Percentiles rank a stretch among this genome's conserved stretches.
phyloP scores from a whole-genome alignment of 2,329 filamentous ascomycete species.

The Alternaria ethzedia region DNA sequence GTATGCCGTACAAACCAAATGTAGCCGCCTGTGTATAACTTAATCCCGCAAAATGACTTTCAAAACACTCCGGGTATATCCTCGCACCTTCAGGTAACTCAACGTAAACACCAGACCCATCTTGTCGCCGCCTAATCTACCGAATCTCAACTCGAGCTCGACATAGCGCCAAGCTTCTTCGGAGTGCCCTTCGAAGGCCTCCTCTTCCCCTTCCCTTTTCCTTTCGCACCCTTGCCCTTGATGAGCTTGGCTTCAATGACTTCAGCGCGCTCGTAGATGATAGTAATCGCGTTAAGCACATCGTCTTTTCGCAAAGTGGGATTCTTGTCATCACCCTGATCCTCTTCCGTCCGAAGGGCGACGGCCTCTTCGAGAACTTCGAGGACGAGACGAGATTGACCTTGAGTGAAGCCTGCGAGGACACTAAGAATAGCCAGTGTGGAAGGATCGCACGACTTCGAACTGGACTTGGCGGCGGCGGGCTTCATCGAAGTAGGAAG shows the following conservation, averaged over 20 bases:
- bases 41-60: no score
- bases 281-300: constrained; percentile 8
- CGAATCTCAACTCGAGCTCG: no score
- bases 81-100: background rate
- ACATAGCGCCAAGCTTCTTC: background rate
- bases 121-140: no score
- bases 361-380: constrained; percentile 11
- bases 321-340: background rate
- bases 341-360: constrained; percentile 2
- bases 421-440: background rate
- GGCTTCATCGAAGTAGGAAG: background rate
- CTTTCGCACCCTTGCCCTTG: constrained; percentile 11
- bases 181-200: constrained; percentile 1
- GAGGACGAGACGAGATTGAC: constrained; percentile 5
- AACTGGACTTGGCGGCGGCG: background rate
- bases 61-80: background rate
- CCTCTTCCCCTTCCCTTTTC: constrained; percentile 9
- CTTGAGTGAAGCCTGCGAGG: constrained; percentile 11
- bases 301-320: constrained; percentile 1
- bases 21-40: background rate
- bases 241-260: constrained; percentile 8
- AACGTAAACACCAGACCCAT: fast-evolving
- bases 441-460: background rate
- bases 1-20: background rate
- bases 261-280: constrained; percentile 16